These are phyloP conservation scores for Hypoxylon perforatum DNA, from an alignment of 495 filamentous ascomycete species.

Conservation along the genomic window DNA sequence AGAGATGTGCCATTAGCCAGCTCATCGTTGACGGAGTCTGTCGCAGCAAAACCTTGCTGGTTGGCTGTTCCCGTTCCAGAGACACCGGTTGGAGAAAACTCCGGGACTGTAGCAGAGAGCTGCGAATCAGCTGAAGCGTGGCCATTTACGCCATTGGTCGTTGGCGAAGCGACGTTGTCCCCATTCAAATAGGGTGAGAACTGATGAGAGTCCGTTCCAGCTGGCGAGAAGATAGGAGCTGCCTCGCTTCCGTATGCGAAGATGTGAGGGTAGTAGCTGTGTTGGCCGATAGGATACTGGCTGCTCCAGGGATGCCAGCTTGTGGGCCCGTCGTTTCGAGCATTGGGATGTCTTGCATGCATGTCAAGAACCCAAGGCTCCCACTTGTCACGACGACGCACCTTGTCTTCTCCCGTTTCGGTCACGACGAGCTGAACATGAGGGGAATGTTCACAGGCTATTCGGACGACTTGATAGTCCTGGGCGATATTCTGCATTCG, in stretches of 20 bases:
- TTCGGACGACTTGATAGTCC: slow-evolving; percentile 77
- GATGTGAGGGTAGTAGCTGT: no score
- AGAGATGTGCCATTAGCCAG: slow-evolving; percentile 12
- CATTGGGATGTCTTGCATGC: slow-evolving; percentile 55
- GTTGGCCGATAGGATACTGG: no score
- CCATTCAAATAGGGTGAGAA: slow-evolving; percentile 51
- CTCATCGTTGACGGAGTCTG: slow-evolving; percentile 8
- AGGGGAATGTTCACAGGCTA: slow-evolving; percentile 75
- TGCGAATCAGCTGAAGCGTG: slow-evolving; percentile 61
- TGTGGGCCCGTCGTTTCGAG: slow-evolving; percentile 55
- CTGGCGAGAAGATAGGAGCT: slow-evolving; percentile 49
- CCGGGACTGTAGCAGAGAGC: slow-evolving; percentile 79
- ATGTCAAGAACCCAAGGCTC: slow-evolving; percentile 79
- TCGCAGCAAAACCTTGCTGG: slow-evolving; percentile 14
- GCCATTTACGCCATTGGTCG: slow-evolving; percentile 54
- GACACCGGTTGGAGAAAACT: slow-evolving; percentile 69
- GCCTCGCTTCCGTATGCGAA: neutral
- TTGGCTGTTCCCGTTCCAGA: slow-evolving; percentile 10
- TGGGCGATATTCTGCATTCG: slow-evolving; percentile 78
- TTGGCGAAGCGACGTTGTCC: slow-evolving; percentile 47
- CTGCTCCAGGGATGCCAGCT: slow-evolving; percentile 34
- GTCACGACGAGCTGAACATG: slow-evolving; percentile 75
- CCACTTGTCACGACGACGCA: slow-evolving; percentile 84
- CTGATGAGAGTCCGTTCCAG: slow-evolving; percentile 37
- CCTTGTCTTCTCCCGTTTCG: slow-evolving; percentile 78